Base-by-base conservation (phyloP, 257 asterid genomes). In the Linaria vulgaris region DNA sequence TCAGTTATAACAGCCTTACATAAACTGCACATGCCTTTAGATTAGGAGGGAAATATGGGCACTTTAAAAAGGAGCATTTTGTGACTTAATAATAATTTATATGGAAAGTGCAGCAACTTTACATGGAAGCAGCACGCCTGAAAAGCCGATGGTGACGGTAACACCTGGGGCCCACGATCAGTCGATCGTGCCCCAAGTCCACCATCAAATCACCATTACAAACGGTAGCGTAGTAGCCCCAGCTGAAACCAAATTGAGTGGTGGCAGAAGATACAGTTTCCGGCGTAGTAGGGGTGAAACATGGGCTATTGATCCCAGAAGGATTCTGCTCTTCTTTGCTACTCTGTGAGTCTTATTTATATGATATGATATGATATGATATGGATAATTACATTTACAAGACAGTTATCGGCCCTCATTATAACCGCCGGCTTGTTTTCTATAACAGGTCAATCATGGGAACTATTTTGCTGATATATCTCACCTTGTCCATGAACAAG, bases 261-360 rank as follows among this genome's bases (percentile, higher is more conserved):
- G 73, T 0, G 76, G 77, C 46, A 67, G 72, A 43, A 79, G 77
- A 45, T 74, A 76, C 75, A 71, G 85, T 67, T 80, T 81, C 76
- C 75, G 80, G 61, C 91, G 98, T 30, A 69, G 98, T 30, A 69
- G 91, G 39, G 48, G 82, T 2, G 38, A 69, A 3, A 19, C 71
- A 17, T 75, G 88, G 82, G 16, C 64, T 11, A 15, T 79, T 65
- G 80, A 82, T 69, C 94, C 98, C 0, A 83, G 88, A 64, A 84
- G 84, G 72, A 80, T 91, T 55, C 86, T 88, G 23, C 25, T 88
- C 82, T 73, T 81, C 80, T 91, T 88, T 62, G 98, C 98, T 34
- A 84, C 98, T 15, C 63, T 85, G 94, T 85, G 74, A 78, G 94
- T 61, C 34, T 15, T 58, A n/a, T n/a, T n/a, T n/a, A n/a, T n/a